A percentile compares a stretch with the other conserved stretches of the same genome.
Evolutionary conservation across 148 eudicot genomes (phyloP).

Genomic region (Fagopyrum esculentum): DNA sequence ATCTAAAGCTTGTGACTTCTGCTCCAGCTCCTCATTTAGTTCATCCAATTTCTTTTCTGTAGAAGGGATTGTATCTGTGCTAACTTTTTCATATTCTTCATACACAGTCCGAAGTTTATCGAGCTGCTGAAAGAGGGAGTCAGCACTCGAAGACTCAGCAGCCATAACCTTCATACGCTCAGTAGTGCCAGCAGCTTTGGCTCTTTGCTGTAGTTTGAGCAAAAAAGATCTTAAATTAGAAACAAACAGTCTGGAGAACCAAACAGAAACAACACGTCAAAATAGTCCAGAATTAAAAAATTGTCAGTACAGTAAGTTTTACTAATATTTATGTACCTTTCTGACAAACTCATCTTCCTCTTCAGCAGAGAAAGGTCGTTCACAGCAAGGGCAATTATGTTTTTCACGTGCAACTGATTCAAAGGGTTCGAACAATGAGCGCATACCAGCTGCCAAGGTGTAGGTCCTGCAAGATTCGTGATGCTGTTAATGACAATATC

Average conservation of each 20-base stretch:
- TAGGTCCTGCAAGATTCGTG: constrained; percentile 36
- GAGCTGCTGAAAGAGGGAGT: constrained; percentile 67
- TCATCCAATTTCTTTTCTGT: constrained; percentile 53
- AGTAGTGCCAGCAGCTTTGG: constrained; percentile 38
- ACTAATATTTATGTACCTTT: constrained; percentile 40
- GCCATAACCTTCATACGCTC: constrained; percentile 45
- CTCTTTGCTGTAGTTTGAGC: constrained; percentile 55
- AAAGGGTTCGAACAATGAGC: constrained; percentile 58
- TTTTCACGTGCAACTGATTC: constrained; percentile 61
- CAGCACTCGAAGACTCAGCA: constrained; percentile 43
- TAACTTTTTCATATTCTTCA: constrained; percentile 69
- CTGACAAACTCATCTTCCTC: constrained; percentile 83
- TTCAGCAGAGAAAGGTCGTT: constrained; percentile 80
- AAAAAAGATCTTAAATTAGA: not conserved
- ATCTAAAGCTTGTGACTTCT: constrained; percentile 71
- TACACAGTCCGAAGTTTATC: constrained; percentile 68
- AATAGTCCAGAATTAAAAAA: not conserved
- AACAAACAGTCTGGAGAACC: not conserved
- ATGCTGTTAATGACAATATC: not conserved
- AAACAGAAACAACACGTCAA: not conserved
- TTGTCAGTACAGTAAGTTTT: not conserved
- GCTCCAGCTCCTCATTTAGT: constrained; percentile 70
- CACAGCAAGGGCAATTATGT: constrained; percentile 84
- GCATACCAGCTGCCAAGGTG: constrained; percentile 54
- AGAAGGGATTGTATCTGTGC: constrained; percentile 67